These are phyloP conservation scores for Barbatosphaeria neglecta DNA, from an alignment of 495 filamentous ascomycete species.

Conservation along the genomic window DNA sequence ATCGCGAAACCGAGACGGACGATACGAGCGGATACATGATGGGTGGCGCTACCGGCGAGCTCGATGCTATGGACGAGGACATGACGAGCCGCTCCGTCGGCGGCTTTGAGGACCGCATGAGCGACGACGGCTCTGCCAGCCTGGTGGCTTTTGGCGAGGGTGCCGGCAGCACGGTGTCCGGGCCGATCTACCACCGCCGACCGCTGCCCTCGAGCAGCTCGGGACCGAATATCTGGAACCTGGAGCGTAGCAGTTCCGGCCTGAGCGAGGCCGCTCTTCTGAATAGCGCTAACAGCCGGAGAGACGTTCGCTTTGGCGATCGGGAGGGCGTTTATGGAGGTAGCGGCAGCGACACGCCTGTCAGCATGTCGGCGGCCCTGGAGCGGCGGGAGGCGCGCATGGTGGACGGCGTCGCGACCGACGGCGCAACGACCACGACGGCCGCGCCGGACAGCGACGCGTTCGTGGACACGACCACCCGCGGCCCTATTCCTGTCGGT, in stretches of 20 bases:
- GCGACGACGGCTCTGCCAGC: constrained; percentile 58
- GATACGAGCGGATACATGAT: constrained; percentile 25
- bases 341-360: constrained; percentile 23
- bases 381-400: constrained; percentile 32
- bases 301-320: not conserved
- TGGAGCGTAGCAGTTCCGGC: constrained; percentile 32
- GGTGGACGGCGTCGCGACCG: constrained; percentile 33
- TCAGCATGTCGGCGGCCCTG: constrained; percentile 25
- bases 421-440: constrained; percentile 10
- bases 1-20: constrained; percentile 20
- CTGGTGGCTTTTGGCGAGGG: constrained; percentile 83
- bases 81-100: constrained; percentile 43
- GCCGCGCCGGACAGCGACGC: constrained; percentile 19
- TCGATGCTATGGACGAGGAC: constrained; percentile 32
- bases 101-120: constrained; percentile 58
- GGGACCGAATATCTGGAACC: constrained; percentile 13
- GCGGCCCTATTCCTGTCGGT: constrained; percentile 24
- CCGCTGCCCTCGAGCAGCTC: constrained; percentile 18
- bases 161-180: constrained; percentile 65
- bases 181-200: constrained; percentile 51
- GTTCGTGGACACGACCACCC: constrained; percentile 33
- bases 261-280: constrained; percentile 23
- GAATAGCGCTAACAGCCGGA: not conserved
- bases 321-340: constrained; percentile 1
- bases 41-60: constrained; percentile 13